Base-by-base conservation (phyloP, 305 asterid genomes). In the Fraxinus velutina region DNA sequence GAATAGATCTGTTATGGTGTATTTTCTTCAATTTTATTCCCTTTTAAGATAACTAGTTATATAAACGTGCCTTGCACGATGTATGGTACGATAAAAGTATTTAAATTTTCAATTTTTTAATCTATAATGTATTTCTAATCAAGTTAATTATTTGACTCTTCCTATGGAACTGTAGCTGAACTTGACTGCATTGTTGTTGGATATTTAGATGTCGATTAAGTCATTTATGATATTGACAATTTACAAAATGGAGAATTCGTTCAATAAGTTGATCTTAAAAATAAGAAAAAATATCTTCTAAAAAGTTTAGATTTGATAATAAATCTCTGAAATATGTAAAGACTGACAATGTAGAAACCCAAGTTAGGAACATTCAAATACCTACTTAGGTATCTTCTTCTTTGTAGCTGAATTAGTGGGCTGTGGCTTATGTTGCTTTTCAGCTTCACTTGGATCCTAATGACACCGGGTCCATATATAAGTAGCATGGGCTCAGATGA, bases 1-100 rank as follows among this genome's bases (percentile, higher is more conserved):
- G 44, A 29, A 50, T 37, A 76, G 36, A 36, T 75, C 78, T 82
- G 79, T 76, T 29, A 6, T 79, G 30, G n/a, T 76, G 27, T 79
- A 39, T 71, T 70, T 78, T 17, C 52, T 32, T 68, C 62, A 62
- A 8, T 33, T 75, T 55, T 75, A 21, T 71, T 24, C 4, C 73
- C 42, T 83, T 84, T 15, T 13, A 76, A 57, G 10, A 64, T 24
- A 21, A 27, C 4, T 55, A 55, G 66, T 19, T 17, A 6, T 55
- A 55, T 55, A 55, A 55, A 17, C 4, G 24, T 55, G 27, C 4
- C 66, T 55, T 5, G 27, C 22, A 52, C 22, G 6, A 52, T 7
- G 30, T 62, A 62, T 22, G 32, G 32, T 3, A 66, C 19, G 17
- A 64, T 66, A 22, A 66, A 66, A 27, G 36, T 66, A 24, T 24